phyloP scores from a whole-genome alignment of 768 basidiomycete genomes.

The Gymnopilus dilepis region DNA sequence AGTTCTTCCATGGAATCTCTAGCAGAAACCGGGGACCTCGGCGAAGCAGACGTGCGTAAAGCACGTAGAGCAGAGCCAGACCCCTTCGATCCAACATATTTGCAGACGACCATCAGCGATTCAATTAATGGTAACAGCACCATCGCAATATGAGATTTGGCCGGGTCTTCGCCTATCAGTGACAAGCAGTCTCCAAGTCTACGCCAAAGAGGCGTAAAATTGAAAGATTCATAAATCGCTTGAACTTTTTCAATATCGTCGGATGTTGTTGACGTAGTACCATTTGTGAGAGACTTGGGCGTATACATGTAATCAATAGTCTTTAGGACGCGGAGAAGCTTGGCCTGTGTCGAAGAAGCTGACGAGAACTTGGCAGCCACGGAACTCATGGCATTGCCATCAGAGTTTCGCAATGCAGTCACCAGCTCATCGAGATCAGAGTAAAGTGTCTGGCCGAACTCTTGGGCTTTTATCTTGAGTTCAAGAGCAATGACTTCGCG shows the following conservation, averaged over 20 bases:
- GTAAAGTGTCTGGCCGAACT: slow-evolving; percentile 78
- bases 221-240: slow-evolving; percentile 89
- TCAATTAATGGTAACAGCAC: slow-evolving; percentile 95
- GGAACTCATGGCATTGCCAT: slow-evolving; percentile 62
- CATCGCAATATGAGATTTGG: slow-evolving; percentile 87
- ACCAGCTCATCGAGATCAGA: slow-evolving; percentile 81
- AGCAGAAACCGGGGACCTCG: slow-evolving; percentile 68
- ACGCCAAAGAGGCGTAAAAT: slow-evolving; percentile 87
- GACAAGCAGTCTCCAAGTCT: slow-evolving; percentile 89
- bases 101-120: slow-evolving; percentile 97
- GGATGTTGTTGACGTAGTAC: slow-evolving; percentile 35
- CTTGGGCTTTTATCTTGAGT: slow-evolving; percentile 83
- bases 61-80: slow-evolving; percentile 52
- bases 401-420: slow-evolving; percentile 59
- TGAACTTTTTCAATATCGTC: slow-evolving; percentile 83
- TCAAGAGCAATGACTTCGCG: slow-evolving; percentile 91
- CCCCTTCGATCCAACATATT: slow-evolving; percentile 81
- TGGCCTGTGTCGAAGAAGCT: slow-evolving; percentile 95
- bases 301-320: slow-evolving; percentile 98
- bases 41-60: slow-evolving; percentile 70
- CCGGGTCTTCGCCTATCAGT: slow-evolving; percentile 78
- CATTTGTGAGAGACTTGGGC: slow-evolving; percentile 49
- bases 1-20: slow-evolving; percentile 87
- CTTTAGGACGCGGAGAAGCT: slow-evolving; percentile 92
- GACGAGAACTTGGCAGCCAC: slow-evolving; percentile 92